Evolutionary conservation across 169 alveolate species (phyloP).

Genomic region (Eimeria necatrix): DNA sequence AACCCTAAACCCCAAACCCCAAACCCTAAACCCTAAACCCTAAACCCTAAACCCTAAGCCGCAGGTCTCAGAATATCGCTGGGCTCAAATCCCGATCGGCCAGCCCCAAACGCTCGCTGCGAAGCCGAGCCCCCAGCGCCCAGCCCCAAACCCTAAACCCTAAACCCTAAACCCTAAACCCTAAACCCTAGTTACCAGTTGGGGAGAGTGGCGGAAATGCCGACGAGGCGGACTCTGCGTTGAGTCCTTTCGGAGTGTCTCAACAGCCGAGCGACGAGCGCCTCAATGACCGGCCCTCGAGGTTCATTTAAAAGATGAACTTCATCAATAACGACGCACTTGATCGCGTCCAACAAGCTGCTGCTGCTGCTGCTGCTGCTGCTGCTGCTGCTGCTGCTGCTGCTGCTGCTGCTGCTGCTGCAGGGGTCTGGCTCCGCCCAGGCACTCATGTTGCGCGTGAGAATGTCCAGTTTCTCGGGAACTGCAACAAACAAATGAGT

Average conservation of each 20-base stretch:
- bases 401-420: conserved; percentile 48
- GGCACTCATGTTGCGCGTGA: conserved; percentile 97
- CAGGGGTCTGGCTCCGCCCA: conserved; percentile 95
- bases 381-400: neutral
- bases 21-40: too few relatives aligned
- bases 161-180: too few relatives aligned
- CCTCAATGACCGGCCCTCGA: conserved; percentile 99
- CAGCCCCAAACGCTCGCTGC: too few relatives aligned
- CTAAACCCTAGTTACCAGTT: conserved; percentile 93
- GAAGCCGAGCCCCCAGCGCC: too few relatives aligned
- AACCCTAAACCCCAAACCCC: too few relatives aligned
- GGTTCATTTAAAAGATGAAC: conserved; percentile 98
- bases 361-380: neutral
- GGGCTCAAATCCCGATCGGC: too few relatives aligned
- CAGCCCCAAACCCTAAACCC: too few relatives aligned
- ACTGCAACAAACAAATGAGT: conserved; percentile 99
- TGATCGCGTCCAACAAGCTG: conserved; percentile 49
- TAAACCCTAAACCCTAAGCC: too few relatives aligned
- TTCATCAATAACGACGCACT: conserved; percentile 85
- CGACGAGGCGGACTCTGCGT: conserved; percentile 93
- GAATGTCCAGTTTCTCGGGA: conserved; percentile 99
- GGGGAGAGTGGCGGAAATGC: conserved; percentile 99
- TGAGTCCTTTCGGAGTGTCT: conserved; percentile 91
- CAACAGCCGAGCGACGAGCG: conserved; percentile 98
- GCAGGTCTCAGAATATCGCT: too few relatives aligned